Percentiles rank a stretch among this genome's conserved stretches.
These are phyloP conservation scores for Aristolochia contorta DNA, from an alignment of 164 flowering plant species.

Conservation along the genomic window DNA sequence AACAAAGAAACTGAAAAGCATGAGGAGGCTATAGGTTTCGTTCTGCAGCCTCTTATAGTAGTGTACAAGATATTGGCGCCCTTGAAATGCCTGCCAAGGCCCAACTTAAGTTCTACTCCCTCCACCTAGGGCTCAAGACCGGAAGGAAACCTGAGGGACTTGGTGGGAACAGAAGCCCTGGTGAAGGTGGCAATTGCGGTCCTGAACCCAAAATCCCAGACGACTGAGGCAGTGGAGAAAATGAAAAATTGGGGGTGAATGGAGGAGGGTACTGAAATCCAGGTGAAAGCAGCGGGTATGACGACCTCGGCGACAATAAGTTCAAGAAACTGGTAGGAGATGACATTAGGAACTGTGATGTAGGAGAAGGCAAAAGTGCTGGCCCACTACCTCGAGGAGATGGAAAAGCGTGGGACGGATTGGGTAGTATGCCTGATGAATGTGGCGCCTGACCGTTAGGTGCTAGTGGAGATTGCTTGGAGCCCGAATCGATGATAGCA, in stretches of 20 bases:
- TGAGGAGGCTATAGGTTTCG: no score
- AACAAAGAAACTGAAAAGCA: no score
- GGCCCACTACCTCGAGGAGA: slow-evolving; percentile 50
- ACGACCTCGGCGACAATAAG: slow-evolving; percentile 70
- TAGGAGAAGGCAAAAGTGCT: slow-evolving; percentile 72
- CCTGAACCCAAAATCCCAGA: slow-evolving; percentile 88
- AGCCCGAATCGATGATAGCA: slow-evolving; percentile 43
- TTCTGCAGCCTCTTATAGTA: no score
- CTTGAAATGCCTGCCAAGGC: no score
- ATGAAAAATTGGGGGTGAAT: slow-evolving; percentile 56
- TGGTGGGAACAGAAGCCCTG: slow-evolving; percentile 57
- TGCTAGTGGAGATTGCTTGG: slow-evolving; percentile 13
- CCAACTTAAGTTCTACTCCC: slow-evolving; percentile 25
- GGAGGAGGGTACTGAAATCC: slow-evolving; percentile 66
- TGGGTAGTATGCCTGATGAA: slow-evolving; percentile 49
- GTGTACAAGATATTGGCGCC: no score
- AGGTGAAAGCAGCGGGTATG: slow-evolving; percentile 77
- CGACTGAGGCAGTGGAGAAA: slow-evolving; percentile 30
- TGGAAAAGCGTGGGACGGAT: slow-evolving; percentile 39
- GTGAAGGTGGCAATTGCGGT: slow-evolving; percentile 76
- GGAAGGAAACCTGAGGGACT: slow-evolving; percentile 78
- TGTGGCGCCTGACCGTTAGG: slow-evolving; percentile 17
- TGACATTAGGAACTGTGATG: slow-evolving; percentile 69
- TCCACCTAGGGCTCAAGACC: slow-evolving; percentile 78
- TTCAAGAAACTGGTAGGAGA: slow-evolving; percentile 63